phyloP scores from a whole-genome alignment of 2,329 filamentous ascomycete genomes.

The Bimuria novae-zelandiae region DNA sequence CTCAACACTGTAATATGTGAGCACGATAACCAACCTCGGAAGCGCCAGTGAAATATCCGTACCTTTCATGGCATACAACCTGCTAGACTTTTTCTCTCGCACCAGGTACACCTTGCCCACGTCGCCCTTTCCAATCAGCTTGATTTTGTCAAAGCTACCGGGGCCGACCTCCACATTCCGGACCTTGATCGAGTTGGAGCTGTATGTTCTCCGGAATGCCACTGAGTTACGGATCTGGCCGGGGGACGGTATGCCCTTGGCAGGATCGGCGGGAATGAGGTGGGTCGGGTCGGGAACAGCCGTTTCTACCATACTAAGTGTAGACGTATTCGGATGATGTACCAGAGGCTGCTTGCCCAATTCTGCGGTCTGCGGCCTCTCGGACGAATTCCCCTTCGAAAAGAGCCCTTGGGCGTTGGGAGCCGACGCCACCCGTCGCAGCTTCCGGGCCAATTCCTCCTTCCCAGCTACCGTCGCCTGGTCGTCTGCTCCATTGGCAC shows the following conservation, averaged over 20 bases:
- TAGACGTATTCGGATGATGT: conserved; percentile 58
- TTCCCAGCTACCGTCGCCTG: conserved; percentile 78
- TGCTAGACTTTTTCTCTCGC: conserved; percentile 93
- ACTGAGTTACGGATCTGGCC: conserved; percentile 67
- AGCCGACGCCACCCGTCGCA: conserved; percentile 92
- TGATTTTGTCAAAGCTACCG: conserved; percentile 98
- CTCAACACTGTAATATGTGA: conserved; percentile 72
- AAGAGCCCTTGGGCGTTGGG: conserved; percentile 97
- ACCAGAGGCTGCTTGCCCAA: conserved; percentile 79
- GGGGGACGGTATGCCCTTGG: conserved; percentile 65
- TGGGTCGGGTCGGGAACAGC: conserved; percentile 33
- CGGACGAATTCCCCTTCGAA: conserved; percentile 52
- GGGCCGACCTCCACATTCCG: conserved; percentile 95
- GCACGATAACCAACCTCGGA: conserved; percentile 10
- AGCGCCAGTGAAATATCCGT: conserved; percentile 36
- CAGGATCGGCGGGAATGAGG: conserved; percentile 41
- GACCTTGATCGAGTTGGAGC: conserved; percentile 98
- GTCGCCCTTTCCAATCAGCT: conserved; percentile 97
- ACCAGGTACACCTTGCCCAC: conserved; percentile 98
- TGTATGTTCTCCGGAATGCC: conserved; percentile 92
- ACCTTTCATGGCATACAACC: conserved; percentile 99
- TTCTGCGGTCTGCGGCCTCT: conserved; percentile 81
- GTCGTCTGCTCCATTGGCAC: conserved; percentile 66
- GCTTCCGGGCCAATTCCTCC: conserved; percentile 89
- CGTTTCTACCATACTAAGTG: conserved; percentile 60